phyloP scores from a whole-genome alignment of 805 yeast species.

The Cyberlindnera sargentensis region DNA sequence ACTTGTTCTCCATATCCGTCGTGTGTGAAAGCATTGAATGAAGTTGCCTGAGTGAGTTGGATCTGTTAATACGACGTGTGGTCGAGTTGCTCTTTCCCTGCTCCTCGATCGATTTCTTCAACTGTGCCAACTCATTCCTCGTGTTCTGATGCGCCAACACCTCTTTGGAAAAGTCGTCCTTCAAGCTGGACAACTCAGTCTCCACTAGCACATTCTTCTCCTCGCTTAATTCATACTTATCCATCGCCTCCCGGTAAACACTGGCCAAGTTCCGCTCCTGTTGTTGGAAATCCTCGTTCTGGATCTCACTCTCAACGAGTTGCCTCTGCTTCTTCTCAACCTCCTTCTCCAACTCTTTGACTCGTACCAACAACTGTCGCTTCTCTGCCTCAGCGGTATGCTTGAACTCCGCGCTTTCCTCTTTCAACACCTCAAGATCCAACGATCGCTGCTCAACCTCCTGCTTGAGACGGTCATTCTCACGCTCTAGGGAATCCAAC shows the following conservation, averaged over 20 bases:
- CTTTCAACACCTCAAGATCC: conserved; percentile 24
- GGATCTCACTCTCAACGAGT: conserved; percentile 35
- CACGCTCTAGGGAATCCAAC: conserved; percentile 24
- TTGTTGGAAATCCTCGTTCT: conserved; percentile 38
- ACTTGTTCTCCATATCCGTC: conserved; percentile 23
- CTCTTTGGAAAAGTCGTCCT: conserved; percentile 22
- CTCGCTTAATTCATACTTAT: conserved; percentile 27
- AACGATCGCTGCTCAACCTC: conserved; percentile 14
- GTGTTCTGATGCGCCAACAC: conserved; percentile 23
- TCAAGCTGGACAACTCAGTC: conserved; percentile 27
- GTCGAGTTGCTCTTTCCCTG: not conserved
- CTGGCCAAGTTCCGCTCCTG: conserved; percentile 30
- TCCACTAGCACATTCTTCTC: conserved; percentile 35
- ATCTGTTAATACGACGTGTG: conserved; percentile 14
- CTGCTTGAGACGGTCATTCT: conserved; percentile 18
- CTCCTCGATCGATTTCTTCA: conserved; percentile 4
- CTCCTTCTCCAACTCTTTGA: conserved; percentile 25
- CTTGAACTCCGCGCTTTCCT: conserved; percentile 24
- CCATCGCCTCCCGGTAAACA: conserved; percentile 28
- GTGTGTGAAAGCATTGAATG: conserved; percentile 26
- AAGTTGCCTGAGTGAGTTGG: conserved; percentile 24
- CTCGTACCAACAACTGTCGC: conserved; percentile 4
- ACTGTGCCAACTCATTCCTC: conserved; percentile 18
- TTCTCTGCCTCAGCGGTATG: conserved; percentile 16
- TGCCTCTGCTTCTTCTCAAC: conserved; percentile 24